These are phyloP conservation scores for Ustilago loliicola DNA, from an alignment of 1,284 basidiomycete genomes.

Conservation along the genomic window DNA sequence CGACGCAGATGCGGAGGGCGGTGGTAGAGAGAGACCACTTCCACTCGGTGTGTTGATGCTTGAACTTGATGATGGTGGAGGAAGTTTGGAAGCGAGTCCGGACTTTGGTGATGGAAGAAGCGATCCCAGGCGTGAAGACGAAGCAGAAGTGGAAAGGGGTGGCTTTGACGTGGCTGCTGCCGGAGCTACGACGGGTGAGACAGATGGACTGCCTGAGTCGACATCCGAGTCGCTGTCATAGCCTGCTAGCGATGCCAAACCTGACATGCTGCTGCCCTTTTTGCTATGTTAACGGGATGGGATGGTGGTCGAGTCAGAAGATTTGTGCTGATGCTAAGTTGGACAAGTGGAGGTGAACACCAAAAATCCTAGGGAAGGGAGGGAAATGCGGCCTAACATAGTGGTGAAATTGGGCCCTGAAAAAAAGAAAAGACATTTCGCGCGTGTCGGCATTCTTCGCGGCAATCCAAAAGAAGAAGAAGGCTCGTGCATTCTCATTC, in stretches of 20 bases:
- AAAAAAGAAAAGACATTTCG: neutral
- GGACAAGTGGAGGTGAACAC: slow-evolving; percentile 2
- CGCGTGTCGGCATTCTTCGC: slow-evolving; percentile 21
- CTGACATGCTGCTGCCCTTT: slow-evolving; percentile 21
- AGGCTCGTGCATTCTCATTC: slow-evolving; percentile 16
- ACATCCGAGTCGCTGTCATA: slow-evolving; percentile 47
- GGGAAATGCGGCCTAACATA: neutral
- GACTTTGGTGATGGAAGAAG: slow-evolving; percentile 34
- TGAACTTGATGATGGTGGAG: slow-evolving; percentile 24
- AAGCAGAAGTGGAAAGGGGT: neutral
- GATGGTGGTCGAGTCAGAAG: slow-evolving; percentile 8
- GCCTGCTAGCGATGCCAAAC: slow-evolving; percentile 36
- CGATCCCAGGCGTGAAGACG: slow-evolving; percentile 20
- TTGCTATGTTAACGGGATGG: neutral
- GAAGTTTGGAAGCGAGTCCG: slow-evolving; percentile 24
- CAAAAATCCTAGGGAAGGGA: neutral
- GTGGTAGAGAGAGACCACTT: slow-evolving; percentile 29
- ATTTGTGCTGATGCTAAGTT: neutral
- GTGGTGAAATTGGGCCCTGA: neutral
- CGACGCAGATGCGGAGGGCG: slow-evolving; percentile 12
- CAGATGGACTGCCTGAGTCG: neutral
- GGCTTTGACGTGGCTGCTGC: slow-evolving; percentile 5
- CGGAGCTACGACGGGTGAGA: neutral
- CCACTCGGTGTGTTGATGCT: slow-evolving; percentile 8
- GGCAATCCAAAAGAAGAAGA: slow-evolving; percentile 21